Percentiles rank a stretch among this genome's conserved stretches.
phyloP scores from a whole-genome alignment of 2,329 filamentous ascomycete species.

The Sclerotiophoma versabilis region DNA sequence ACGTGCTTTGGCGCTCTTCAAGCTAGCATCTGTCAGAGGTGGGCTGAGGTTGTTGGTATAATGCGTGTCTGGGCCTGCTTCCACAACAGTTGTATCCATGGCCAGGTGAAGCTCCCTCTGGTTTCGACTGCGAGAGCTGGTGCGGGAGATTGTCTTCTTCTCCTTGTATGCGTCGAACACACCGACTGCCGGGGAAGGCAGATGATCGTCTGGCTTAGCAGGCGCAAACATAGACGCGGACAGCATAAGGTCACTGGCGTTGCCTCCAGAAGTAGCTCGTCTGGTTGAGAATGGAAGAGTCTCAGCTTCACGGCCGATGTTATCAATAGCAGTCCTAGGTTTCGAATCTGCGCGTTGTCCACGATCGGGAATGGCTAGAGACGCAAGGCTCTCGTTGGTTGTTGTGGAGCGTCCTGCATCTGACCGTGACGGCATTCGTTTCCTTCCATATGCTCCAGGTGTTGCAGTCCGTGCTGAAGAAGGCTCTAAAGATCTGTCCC shows the following conservation, averaged over 20 bases:
- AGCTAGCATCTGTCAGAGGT: constrained; percentile 56
- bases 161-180: constrained; percentile 69
- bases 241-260: constrained; percentile 63
- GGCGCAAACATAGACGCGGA: constrained; percentile 47
- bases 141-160: constrained; percentile 67
- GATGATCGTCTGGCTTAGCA: constrained; percentile 34
- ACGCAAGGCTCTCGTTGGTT: constrained; percentile 44
- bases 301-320: constrained; percentile 52
- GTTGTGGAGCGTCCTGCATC: constrained; percentile 41
- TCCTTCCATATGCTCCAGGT: constrained; percentile 68
- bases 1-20: constrained; percentile 65
- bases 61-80: constrained; percentile 38
- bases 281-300: constrained; percentile 47
- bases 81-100: constrained; percentile 54
- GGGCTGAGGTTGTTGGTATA: constrained; percentile 63
- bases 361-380: constrained; percentile 46
- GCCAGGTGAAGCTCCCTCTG: constrained; percentile 69
- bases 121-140: constrained; percentile 79
- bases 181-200: constrained; percentile 73
- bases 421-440: constrained; percentile 64
- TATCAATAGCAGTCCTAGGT: constrained; percentile 47
- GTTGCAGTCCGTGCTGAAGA: constrained; percentile 60
- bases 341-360: constrained; percentile 41
- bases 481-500: constrained; percentile 50
- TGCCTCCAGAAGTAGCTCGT: constrained; percentile 56